Evolutionary conservation across 257 asterid species (phyloP).

Genomic region (Solanum commersonii): DNA sequence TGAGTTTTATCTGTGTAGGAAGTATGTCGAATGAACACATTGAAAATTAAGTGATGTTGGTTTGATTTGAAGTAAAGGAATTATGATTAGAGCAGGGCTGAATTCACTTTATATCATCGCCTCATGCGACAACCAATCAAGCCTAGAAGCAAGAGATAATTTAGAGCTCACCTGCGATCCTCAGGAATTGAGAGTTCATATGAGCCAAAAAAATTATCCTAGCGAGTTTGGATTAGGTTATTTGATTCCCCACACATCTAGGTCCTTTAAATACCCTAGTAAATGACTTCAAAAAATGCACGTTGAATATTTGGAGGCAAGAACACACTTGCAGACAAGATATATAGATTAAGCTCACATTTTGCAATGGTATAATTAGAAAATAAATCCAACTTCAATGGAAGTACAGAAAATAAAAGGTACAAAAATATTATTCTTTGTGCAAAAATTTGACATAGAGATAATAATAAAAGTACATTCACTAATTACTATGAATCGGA

Average conservation of each 20-base stretch:
- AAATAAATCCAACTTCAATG: no score
- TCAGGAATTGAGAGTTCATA: no score
- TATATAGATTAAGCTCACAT: no score
- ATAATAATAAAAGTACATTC: no score
- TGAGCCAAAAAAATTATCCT: no score
- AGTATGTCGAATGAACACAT: background rate
- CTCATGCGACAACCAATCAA: background rate
- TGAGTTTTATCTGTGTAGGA: background rate
- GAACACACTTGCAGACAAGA: no score
- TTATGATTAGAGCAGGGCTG: background rate
- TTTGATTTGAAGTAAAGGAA: background rate
- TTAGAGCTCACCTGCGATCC: background rate
- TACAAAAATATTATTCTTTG: no score
- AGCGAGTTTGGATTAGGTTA: background rate
- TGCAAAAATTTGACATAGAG: no score
- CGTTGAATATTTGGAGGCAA: background rate
- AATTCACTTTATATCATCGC: background rate
- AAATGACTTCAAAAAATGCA: background rate
- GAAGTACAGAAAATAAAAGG: no score
- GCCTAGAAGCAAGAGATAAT: background rate
- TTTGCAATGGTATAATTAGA: no score
- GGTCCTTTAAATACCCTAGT: background rate
- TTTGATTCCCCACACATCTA: background rate
- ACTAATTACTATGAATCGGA: no score
- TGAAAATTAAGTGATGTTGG: background rate